Percentiles rank a stretch among this genome's conserved stretches.
phyloP scores from a whole-genome alignment of 768 basidiomycete genomes.

The Plicaturopsis crispa region DNA sequence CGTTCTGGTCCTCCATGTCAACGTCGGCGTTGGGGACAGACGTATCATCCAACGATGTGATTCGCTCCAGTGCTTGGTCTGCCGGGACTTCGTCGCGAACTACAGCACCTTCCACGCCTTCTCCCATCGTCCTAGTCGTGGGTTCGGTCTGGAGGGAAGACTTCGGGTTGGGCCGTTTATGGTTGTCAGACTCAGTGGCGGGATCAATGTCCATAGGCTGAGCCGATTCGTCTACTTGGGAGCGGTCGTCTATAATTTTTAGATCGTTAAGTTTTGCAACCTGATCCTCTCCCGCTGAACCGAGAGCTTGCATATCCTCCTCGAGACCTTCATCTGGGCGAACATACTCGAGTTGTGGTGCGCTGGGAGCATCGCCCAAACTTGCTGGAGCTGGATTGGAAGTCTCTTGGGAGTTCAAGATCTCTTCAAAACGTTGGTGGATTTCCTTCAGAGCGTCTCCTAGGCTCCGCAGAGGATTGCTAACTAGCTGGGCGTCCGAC shows the following conservation, averaged over 20 bases:
- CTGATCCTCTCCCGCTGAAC: constrained; percentile 79
- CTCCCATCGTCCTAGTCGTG: constrained; percentile 15
- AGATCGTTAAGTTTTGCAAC: constrained; percentile 77
- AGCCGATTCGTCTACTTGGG: constrained; percentile 18
- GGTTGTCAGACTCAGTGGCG: constrained; percentile 17
- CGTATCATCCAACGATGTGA: constrained; percentile 14
- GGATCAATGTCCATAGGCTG: constrained; percentile 45
- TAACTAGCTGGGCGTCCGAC: constrained; percentile 26
- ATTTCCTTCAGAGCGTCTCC: constrained; percentile 83
- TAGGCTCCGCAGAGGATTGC: constrained; percentile 66
- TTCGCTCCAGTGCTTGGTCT: constrained; percentile 1
- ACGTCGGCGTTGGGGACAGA: constrained; percentile 22
- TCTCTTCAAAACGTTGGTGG: constrained; percentile 77
- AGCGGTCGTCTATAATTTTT: constrained; percentile 60
- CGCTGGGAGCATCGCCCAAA: constrained; percentile 27
- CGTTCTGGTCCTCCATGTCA: constrained; percentile 11
- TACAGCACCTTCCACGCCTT: constrained; percentile 40
- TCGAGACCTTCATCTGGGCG: constrained; percentile 59
- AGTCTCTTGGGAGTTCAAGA: constrained; percentile 40
- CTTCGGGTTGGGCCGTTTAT: constrained; percentile 19
- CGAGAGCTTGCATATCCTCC: constrained; percentile 82
- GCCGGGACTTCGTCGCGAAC: constrained; percentile 22
- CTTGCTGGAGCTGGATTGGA: constrained; percentile 23
- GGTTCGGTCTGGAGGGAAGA: constrained; percentile 19
- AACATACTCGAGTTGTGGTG: constrained; percentile 68